Evolutionary conservation across 2,329 filamentous ascomycete species (phyloP), one percentile per base, ranked within the genome.

Genomic region (Arachnomyces sp.): DNA sequence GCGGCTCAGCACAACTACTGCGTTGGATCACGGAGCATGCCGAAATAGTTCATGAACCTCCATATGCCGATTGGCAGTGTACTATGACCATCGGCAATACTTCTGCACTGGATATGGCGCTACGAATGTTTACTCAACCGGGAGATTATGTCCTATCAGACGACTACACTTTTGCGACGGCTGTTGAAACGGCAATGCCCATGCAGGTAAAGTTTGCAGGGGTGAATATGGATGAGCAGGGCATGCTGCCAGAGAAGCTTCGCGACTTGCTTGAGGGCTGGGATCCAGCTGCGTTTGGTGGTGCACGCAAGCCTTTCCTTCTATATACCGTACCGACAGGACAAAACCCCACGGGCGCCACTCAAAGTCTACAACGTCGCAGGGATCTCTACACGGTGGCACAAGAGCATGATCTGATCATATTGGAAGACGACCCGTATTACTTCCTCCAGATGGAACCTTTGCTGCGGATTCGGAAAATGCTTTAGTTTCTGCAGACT

Each of bases 381-480:
- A 66, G 70, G 45, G 80, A 75, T 13, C 71, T 93, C 32, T 92
- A 92, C 60, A 65, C 65, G 4, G 72, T 90, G 7, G 82, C 80
- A 36, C 78, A 80, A 54, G 84, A 84, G 62, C 84, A 92, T 60
- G 83, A 92, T 55, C 57, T 92, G 17, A 82, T 75, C 64, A 86
- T 92, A 55, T 65, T 93, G 51, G 86, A 93, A 66, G 86, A 92
- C 59, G 86, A 92, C 57, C 86, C 86, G 1, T 92, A 92, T 66
- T 92, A 88, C 65, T 92, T 86, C 63, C 71, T 92, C 15, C 86
- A 92, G 50, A 74, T 78, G 72, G 75, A 81, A 45, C n/a, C n/a
- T n/a, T n/a, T n/a, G n/a, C n/a, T n/a, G n/a, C n/a, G n/a, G n/a
- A n/a, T n/a, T n/a, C n/a, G n/a, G n/a, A n/a, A n/a, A 74, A 78